Conservation (phyloP, 139 green algal species). For the Asterochloris sp. region DNA sequence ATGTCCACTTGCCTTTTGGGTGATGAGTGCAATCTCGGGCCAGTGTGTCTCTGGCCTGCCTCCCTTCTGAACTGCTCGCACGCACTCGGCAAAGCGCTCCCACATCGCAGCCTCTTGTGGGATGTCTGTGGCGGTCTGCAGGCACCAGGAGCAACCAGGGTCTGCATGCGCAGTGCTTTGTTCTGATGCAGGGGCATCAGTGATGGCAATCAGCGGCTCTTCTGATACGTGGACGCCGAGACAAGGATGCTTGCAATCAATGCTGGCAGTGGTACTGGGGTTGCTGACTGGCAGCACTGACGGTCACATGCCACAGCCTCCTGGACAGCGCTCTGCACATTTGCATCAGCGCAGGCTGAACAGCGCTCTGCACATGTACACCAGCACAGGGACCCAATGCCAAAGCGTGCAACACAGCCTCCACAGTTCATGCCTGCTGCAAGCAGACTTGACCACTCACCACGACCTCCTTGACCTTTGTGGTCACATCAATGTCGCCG, state of each 20-base stretch:
- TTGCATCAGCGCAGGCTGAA: background rate
- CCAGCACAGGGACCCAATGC: background rate
- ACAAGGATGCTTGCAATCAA: background rate
- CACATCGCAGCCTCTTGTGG: slow-evolving; percentile 34
- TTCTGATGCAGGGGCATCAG: background rate
- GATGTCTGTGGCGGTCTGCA: slow-evolving; percentile 1
- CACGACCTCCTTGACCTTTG: slow-evolving; percentile 17
- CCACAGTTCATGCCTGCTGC: background rate
- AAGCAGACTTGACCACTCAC: slow-evolving; percentile 1
- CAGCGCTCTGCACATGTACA: background rate
- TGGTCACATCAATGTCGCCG: slow-evolving; percentile 17
- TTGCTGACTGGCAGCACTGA: background rate
- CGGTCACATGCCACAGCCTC: background rate
- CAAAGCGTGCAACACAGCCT: background rate
- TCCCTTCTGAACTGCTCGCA: background rate
- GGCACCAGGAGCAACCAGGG: background rate
- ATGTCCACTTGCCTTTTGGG: slow-evolving; percentile 12
- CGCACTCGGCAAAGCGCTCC: slow-evolving; percentile 30
- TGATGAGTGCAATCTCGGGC: slow-evolving; percentile 16
- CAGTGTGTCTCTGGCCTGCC: slow-evolving; percentile 19
- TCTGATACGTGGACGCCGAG: background rate
- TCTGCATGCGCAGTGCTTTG: background rate
- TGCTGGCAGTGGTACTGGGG: background rate
- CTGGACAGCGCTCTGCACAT: background rate
- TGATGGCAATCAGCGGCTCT: background rate